Conservation (phyloP, 805 yeast genomes). For the Pichia paraexigua region DNA sequence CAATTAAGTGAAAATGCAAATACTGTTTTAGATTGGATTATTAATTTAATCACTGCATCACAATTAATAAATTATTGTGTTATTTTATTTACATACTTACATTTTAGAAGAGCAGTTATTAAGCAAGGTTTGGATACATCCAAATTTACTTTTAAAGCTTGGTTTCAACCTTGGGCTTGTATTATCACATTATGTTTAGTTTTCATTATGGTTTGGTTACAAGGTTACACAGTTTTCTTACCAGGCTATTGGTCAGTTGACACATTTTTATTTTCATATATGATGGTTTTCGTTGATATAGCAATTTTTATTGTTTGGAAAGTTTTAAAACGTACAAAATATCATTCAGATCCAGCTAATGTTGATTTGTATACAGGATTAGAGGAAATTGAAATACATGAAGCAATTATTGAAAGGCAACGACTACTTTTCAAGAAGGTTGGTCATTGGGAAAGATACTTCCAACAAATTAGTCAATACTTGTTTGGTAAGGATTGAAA, state of each 20-base stretch:
- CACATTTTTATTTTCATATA: conserved; percentile 58
- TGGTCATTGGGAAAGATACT: conserved; percentile 1
- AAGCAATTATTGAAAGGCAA: conserved; percentile 21
- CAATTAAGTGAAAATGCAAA: conserved; percentile 56
- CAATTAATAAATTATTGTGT: conserved; percentile 55
- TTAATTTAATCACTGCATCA: conserved; percentile 62
- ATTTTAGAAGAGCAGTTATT: conserved; percentile 51
- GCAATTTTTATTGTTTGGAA: conserved; percentile 46
- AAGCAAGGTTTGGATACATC: conserved; percentile 43
- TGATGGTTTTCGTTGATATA: conserved; percentile 57
- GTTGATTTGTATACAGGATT: conserved; percentile 50
- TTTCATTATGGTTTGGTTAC: conserved; percentile 33
- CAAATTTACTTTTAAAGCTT: conserved; percentile 43
- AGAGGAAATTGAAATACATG: conserved; percentile 53
- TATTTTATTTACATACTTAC: conserved; percentile 49
- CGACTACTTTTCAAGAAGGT: conserved; percentile 4
- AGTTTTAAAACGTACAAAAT: conserved; percentile 39
- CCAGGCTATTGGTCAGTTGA: conserved; percentile 59
- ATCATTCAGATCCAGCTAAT: conserved; percentile 34
- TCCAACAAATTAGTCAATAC: conserved; percentile 4
- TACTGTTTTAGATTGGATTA: conserved; percentile 63
- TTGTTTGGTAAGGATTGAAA: conserved; percentile 13
- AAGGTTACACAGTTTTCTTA: conserved; percentile 46
- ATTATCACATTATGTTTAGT: conserved; percentile 16
- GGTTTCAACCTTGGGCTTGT: conserved; percentile 28